phyloP scores from a whole-genome alignment of 805 yeast genomes.

The Monosporozyma aquatica region DNA sequence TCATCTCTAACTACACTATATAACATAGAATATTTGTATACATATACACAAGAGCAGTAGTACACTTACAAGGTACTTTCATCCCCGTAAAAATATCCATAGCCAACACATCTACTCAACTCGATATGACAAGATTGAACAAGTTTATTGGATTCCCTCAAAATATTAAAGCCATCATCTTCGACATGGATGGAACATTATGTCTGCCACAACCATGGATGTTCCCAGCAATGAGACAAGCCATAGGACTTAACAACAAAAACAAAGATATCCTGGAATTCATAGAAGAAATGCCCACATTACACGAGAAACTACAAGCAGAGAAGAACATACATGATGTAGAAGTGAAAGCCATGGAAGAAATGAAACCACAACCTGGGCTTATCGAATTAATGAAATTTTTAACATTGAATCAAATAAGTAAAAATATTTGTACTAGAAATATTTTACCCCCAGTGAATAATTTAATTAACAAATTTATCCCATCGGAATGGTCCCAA shows the following conservation, averaged over 20 bases:
- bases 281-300: constrained; percentile 36
- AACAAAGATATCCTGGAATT: constrained; percentile 45
- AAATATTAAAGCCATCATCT: constrained; percentile 44
- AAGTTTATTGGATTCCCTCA: constrained; percentile 1
- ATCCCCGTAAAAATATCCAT: too few relatives aligned
- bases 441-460: constrained; percentile 47
- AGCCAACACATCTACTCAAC: not conserved
- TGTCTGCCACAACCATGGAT: constrained; percentile 56
- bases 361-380: constrained; percentile 46
- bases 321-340: constrained; percentile 39
- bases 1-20: too few relatives aligned
- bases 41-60: too few relatives aligned
- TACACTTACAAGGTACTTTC: too few relatives aligned
- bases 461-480: constrained; percentile 38
- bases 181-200: constrained; percentile 77
- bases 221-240: constrained; percentile 51
- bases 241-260: constrained; percentile 40
- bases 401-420: constrained; percentile 28
- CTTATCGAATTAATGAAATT: constrained; percentile 34
- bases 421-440: constrained; percentile 55
- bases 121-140: constrained; percentile 21
- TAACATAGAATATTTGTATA: too few relatives aligned
- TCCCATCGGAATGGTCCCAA: constrained; percentile 31
- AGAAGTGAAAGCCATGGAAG: constrained; percentile 55
- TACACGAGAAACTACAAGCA: constrained; percentile 35